Evolutionary conservation across 2,329 filamentous ascomycete species (phyloP).

Genomic region (Cladosporium sp.): DNA sequence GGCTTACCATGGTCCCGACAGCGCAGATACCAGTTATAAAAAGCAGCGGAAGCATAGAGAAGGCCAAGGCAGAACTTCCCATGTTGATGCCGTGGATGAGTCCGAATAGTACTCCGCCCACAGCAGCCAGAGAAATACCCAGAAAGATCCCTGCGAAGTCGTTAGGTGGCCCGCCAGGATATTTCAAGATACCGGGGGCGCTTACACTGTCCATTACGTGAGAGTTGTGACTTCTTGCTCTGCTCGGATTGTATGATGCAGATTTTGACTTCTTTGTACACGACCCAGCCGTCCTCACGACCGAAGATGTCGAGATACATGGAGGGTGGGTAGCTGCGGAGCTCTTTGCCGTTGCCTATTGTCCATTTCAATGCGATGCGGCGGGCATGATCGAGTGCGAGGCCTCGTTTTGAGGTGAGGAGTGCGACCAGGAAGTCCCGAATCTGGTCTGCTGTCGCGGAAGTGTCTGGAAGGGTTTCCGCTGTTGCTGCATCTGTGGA

Average conservation of each 20-base stretch:
- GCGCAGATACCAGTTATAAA: background rate
- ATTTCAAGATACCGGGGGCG: background rate
- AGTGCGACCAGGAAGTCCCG: slow-evolving; percentile 21
- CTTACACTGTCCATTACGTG: background rate
- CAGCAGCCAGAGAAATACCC: background rate
- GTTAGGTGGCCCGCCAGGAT: background rate
- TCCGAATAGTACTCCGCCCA: background rate
- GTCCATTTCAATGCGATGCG: slow-evolving; percentile 24
- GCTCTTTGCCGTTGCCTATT: slow-evolving; percentile 23
- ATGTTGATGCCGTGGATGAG: background rate
- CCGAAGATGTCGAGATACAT: slow-evolving; percentile 25
- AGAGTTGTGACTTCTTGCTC: background rate
- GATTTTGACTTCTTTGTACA: slow-evolving; percentile 22
- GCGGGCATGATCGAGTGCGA: slow-evolving; percentile 17
- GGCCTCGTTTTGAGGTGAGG: slow-evolving; percentile 3
- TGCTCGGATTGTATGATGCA: background rate
- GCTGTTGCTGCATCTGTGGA: background rate
- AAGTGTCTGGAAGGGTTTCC: background rate
- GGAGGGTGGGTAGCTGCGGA: slow-evolving; percentile 18
- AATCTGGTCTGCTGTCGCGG: slow-evolving; percentile 23
- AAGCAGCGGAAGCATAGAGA: background rate
- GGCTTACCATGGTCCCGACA: background rate
- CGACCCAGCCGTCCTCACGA: slow-evolving; percentile 23
- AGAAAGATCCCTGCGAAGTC: background rate
- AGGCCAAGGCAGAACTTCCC: background rate